These are phyloP conservation scores for Phytophthora ohioensis DNA, from an alignment of 352 stramenopile species.

Conservation along the genomic window DNA sequence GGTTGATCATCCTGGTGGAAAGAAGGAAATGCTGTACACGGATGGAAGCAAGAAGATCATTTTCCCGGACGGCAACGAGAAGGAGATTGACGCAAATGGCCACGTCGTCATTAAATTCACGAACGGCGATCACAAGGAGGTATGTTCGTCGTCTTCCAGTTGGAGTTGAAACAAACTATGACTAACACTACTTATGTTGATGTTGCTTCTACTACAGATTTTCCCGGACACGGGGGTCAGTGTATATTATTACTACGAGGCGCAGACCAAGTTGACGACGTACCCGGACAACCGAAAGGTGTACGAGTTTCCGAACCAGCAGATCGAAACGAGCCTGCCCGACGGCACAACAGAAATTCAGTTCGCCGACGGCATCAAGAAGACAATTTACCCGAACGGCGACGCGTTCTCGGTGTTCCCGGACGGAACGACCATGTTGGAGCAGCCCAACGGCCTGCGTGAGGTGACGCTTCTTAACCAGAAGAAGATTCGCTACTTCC, in stretches of 20 bases:
- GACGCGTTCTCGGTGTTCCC: constrained; percentile 87
- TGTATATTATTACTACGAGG: constrained; percentile 95
- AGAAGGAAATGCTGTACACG: constrained; percentile 64
- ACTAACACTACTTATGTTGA: constrained; percentile 5
- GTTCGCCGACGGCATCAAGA: constrained; percentile 95
- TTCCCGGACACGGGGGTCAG: constrained; percentile 87
- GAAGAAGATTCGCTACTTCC: constrained; percentile 79
- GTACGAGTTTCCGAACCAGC: constrained; percentile 97
- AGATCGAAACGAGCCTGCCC: constrained; percentile 94
- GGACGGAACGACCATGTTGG: constrained; percentile 86
- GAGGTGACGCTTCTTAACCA: constrained; percentile 84
- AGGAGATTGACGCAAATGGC: constrained; percentile 92
- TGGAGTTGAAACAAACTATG: neutral
- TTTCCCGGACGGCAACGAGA: constrained; percentile 95
- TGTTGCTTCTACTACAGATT: constrained; percentile 39
- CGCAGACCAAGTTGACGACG: constrained; percentile 95
- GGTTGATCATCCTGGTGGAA: constrained; percentile 64
- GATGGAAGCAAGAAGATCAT: constrained; percentile 79
- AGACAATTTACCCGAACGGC: constrained; percentile 78
- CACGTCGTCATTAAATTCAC: constrained; percentile 91
- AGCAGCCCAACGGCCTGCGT: constrained; percentile 70
- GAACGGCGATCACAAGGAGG: constrained; percentile 97
- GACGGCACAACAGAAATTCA: constrained; percentile 95
- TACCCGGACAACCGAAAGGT: constrained; percentile 94
- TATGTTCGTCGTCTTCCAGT: constrained; percentile 15